Evolutionary conservation across 306 rosid genomes (phyloP), one percentile per base, ranked within the genome.

Genomic region (Gastrolobium bilobum): DNA sequence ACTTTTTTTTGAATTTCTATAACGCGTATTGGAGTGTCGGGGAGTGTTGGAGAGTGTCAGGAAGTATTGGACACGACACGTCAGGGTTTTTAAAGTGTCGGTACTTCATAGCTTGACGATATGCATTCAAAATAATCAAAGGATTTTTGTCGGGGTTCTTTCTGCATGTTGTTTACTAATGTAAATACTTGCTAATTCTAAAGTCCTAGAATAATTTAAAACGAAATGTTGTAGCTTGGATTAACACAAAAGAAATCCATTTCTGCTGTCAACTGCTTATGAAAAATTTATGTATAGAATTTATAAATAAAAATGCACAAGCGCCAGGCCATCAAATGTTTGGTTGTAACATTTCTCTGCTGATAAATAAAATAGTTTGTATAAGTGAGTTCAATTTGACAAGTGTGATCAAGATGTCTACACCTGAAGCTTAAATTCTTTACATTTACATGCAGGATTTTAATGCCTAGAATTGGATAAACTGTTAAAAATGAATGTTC

Each of bases 361-460:
- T 39, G 71, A 48, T 7, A 62, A 62, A 44, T 48, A 42, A 29
- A 29, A 10, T 26, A 44, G 39, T 44, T 67, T 46, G 40, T 29
- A 5, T 5, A 6, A 65, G 53, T 10, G 53, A 62, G 71, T 75
- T 75, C 62, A 62, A 48, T 62, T 75, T 75, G 30, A 46, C 58
- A 47, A 13, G 5, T 30, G 7, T 62, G 26, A 54, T 48, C 52
- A 35, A 37, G 40, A 13, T 73, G 57, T 11, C 15, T 64, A 11
- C 54, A 50, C 81, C 26, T 56, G 52, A 48, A 26, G 39, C 35
- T 51, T 51, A 76, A 47, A 64, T 64, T 29, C 26, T 29, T 68
- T 47, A 68, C 43, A 31, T 68, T 46, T 46, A 13, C 10, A 46
- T 62, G 35, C 60, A 60, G 26, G 26, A 20, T 31, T 68, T 39